These are phyloP conservation scores for Delphinella strobiligena DNA, from an alignment of 2,329 filamentous ascomycete species.

Conservation along the genomic window DNA sequence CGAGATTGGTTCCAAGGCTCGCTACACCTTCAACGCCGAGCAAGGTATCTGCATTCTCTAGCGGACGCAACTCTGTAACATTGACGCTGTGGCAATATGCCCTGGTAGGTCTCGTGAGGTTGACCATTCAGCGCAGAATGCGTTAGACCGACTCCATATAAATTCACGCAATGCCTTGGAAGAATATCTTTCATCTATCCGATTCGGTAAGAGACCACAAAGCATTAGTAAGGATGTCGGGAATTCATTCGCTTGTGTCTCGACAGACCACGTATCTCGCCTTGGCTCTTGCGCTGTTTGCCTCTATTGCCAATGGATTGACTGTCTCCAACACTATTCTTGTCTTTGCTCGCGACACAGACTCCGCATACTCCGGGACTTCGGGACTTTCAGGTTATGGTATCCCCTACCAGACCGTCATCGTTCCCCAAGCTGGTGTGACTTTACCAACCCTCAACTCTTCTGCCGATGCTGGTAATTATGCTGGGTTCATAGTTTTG, in stretches of 20 bases:
- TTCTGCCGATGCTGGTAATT: conserved; percentile 40
- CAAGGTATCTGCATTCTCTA: too few relatives aligned
- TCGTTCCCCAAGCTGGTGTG: conserved; percentile 40
- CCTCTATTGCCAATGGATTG: conserved; percentile 3
- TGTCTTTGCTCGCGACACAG: conserved; percentile 42
- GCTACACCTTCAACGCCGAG: too few relatives aligned
- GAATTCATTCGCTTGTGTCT: not conserved
- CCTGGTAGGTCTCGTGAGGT: too few relatives aligned
- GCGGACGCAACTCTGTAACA: too few relatives aligned
- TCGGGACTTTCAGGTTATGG: conserved; percentile 49
- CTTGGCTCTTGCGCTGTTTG: not conserved
- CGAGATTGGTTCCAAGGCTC: too few relatives aligned
- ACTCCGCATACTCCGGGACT: conserved; percentile 36
- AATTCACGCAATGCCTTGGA: too few relatives aligned
- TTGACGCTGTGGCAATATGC: too few relatives aligned
- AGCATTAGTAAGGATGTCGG: too few relatives aligned
- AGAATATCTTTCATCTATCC: too few relatives aligned
- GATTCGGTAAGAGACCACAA: too few relatives aligned
- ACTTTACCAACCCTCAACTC: conserved; percentile 41
- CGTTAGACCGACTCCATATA: too few relatives aligned
- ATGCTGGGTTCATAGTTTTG: conserved; percentile 45
- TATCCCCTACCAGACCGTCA: conserved; percentile 44
- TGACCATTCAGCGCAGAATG: too few relatives aligned
- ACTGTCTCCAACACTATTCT: conserved; percentile 35
- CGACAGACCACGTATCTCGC: not conserved